Evolutionary conservation across 768 basidiomycete species (phyloP).

Genomic region (Leccinum ochraceum): DNA sequence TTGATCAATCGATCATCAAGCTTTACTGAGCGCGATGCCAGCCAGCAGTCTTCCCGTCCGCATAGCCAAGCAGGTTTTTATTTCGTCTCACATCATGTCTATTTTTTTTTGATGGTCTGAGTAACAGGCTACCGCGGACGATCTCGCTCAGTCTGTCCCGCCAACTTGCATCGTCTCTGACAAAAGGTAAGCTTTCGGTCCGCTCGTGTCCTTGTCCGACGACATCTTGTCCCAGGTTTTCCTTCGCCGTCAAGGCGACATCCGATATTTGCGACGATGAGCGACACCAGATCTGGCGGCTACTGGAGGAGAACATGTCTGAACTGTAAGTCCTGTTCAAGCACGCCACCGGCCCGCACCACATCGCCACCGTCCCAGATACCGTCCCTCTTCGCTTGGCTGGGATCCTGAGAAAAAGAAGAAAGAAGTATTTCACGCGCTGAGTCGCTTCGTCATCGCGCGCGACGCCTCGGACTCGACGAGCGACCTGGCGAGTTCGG

Average conservation of each 20-base stretch:
- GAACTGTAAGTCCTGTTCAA: conserved; percentile 32
- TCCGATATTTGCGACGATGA: conserved; percentile 38
- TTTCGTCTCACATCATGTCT: neutral
- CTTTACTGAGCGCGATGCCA: conserved; percentile 13
- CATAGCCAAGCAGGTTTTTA: conserved; percentile 40
- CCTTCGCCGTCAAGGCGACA: conserved; percentile 27
- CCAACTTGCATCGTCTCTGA: conserved; percentile 8
- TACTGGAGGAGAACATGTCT: conserved; percentile 62
- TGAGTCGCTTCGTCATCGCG: conserved; percentile 63
- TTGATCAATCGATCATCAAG: no score
- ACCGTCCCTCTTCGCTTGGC: conserved; percentile 57
- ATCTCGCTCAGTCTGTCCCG: conserved; percentile 21
- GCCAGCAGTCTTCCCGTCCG: conserved; percentile 9
- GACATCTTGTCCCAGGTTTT: conserved; percentile 18
- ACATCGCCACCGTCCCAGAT: conserved; percentile 41
- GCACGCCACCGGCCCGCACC: neutral
- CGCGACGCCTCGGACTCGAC: conserved; percentile 14
- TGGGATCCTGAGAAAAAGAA: conserved; percentile 61
- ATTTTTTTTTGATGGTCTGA: neutral
- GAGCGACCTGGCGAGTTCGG: conserved; percentile 23
- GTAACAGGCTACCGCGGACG: conserved; percentile 23
- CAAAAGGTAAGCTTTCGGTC: conserved; percentile 16
- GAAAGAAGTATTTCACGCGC: conserved; percentile 57
- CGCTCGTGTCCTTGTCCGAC: neutral
- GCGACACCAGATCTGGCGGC: conserved; percentile 49